phyloP scores from a whole-genome alignment of 2,329 filamentous ascomycete genomes.

The Geoglossum cookeanum region DNA sequence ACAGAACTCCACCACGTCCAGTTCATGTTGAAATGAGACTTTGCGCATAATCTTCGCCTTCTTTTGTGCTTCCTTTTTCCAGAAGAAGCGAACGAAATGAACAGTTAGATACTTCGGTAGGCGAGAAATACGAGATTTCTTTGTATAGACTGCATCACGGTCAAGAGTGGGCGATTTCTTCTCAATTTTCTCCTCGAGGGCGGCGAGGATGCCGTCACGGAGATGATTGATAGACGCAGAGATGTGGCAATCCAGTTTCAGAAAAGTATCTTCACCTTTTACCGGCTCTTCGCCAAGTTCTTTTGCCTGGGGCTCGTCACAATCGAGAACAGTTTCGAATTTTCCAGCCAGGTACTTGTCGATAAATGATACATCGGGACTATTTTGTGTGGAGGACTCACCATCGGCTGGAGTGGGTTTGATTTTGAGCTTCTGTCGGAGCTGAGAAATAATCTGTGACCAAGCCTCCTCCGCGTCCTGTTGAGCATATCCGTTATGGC shows the following conservation, averaged over 20 bases:
- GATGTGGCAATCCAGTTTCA: constrained; percentile 95
- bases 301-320: constrained; percentile 61
- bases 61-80: constrained; percentile 88
- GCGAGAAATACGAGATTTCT: constrained; percentile 73
- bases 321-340: constrained; percentile 61
- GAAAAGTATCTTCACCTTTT: constrained; percentile 53
- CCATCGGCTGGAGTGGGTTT: constrained; percentile 17
- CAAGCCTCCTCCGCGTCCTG: constrained; percentile 97
- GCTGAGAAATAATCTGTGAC: constrained; percentile 78
- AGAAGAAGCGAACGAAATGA: constrained; percentile 96
- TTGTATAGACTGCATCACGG: constrained; percentile 70
- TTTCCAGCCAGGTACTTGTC: constrained; percentile 79
- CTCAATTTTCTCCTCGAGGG: constrained; percentile 73
- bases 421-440: constrained; percentile 56
- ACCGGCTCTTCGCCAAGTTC: constrained; percentile 54
- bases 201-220: constrained; percentile 67
- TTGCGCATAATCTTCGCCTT: constrained; percentile 99
- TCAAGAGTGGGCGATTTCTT: constrained; percentile 65
- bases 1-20: constrained; percentile 89
- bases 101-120: constrained; percentile 90
- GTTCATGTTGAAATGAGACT: constrained; percentile 83
- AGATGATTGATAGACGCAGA: constrained; percentile 73
- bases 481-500: constrained; percentile 75
- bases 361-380: constrained; percentile 47
- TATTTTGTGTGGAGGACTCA: constrained; percentile 21